These are phyloP conservation scores for Paraphoma sp. DNA, from an alignment of 2,329 filamentous ascomycete genomes.

Conservation along the genomic window DNA sequence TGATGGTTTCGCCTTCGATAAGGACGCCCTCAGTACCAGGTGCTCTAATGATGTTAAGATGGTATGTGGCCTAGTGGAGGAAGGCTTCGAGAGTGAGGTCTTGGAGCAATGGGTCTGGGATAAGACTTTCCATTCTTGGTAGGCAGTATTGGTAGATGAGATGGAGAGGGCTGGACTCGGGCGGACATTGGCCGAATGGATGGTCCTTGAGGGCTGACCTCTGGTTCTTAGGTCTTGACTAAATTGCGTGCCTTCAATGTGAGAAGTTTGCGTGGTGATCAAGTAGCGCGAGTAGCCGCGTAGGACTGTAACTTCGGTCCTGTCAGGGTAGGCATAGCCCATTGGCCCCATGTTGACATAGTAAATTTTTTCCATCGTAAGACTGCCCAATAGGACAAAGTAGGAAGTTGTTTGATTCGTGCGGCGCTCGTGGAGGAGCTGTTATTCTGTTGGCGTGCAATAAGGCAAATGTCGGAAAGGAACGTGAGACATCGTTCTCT, in stretches of 20 bases:
- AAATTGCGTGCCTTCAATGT: not conserved
- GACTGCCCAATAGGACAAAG: too few species aligned
- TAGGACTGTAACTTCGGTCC: not conserved
- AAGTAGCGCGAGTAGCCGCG: not conserved
- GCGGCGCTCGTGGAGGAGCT: too few species aligned
- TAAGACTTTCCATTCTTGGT: not conserved
- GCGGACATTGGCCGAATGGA: not conserved
- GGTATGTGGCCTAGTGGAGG: slow-evolving; percentile 7
- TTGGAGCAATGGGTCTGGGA: slow-evolving; percentile 1
- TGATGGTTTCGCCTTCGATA: slow-evolving; percentile 2
- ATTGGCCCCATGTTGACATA: too few species aligned
- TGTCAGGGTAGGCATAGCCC: too few species aligned
- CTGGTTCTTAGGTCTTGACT: not conserved
- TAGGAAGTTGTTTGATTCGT: too few species aligned
- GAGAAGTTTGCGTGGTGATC: not conserved
- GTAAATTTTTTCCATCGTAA: too few species aligned
- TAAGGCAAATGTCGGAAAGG: too few species aligned
- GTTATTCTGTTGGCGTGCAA: too few species aligned
- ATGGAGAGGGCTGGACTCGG: not conserved
- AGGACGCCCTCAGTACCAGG: not conserved
- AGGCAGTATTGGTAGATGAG: slow-evolving; percentile 6
- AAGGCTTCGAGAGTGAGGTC: slow-evolving; percentile 7
- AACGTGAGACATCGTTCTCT: too few species aligned
- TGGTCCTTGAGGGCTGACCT: not conserved
- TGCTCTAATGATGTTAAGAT: slow-evolving; percentile 1